These are phyloP conservation scores for Cutaneotrichosporon sp. DNA, from an alignment of 1,284 basidiomycete genomes.

Conservation along the genomic window DNA sequence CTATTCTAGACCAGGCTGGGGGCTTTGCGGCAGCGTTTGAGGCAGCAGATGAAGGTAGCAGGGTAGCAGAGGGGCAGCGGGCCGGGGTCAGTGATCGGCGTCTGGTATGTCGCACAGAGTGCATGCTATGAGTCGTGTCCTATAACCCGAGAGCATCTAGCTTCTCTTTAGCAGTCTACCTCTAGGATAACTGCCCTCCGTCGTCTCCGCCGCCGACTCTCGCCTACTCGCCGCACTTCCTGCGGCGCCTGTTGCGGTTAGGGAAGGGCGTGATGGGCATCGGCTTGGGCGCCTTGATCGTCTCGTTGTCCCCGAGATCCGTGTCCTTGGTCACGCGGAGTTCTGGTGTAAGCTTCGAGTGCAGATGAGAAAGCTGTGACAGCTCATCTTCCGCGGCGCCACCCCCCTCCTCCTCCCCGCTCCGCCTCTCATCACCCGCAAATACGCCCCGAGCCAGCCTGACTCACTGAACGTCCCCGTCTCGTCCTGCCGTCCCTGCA, in stretches of 20 bases:
- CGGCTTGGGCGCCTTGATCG: constrained; percentile 38
- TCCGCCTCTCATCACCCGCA: background rate
- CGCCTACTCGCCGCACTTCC: constrained; percentile 26
- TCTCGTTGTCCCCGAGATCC: constrained; percentile 49
- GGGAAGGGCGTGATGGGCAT: constrained; percentile 50
- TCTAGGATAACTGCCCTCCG: background rate
- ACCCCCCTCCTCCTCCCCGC: background rate
- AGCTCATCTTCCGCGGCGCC: background rate
- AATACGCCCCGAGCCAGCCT: background rate
- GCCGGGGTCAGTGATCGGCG: too few relatives aligned
- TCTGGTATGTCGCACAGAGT: background rate
- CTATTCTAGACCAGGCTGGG: background rate
- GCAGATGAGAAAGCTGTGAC: too few relatives aligned
- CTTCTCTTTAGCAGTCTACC: background rate
- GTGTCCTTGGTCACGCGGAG: constrained; percentile 50
- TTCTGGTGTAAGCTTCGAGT: constrained; percentile 32
- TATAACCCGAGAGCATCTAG: background rate
- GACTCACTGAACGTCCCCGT: constrained; percentile 42
- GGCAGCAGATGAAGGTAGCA: too few relatives aligned
- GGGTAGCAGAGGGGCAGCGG: background rate
- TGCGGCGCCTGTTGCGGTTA: constrained; percentile 41
- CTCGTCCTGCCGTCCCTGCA: constrained; percentile 47
- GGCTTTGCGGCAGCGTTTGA: too few relatives aligned
- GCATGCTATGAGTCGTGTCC: constrained; percentile 2
- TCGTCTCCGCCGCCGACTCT: background rate